phyloP scores from a whole-genome alignment of 2,329 filamentous ascomycete genomes.

The Ploettnerulaceae sp. region DNA sequence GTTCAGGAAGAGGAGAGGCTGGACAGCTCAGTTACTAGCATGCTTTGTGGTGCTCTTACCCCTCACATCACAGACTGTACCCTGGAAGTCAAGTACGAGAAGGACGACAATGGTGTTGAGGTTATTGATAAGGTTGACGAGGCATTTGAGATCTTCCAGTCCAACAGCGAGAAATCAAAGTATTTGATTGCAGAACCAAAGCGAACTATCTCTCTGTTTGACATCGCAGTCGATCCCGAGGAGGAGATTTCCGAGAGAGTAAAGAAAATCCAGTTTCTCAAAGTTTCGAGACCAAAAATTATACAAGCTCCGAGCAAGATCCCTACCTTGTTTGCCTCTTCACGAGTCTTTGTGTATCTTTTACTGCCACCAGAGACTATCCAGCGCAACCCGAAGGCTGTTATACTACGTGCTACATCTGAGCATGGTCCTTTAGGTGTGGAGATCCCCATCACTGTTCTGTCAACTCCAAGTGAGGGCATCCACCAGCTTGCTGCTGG shows the following conservation, averaged over 20 bases:
- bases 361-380: conserved; percentile 51
- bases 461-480: conserved; percentile 44
- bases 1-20: conserved; percentile 61
- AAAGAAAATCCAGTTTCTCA: conserved; percentile 45
- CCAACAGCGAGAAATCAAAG: conserved; percentile 23
- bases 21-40: conserved; percentile 64
- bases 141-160: conserved; percentile 38
- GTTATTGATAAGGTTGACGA: conserved; percentile 55
- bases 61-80: conserved; percentile 61
- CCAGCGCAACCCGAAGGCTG: conserved; percentile 44
- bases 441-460: conserved; percentile 55
- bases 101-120: conserved; percentile 52
- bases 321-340: conserved; percentile 62
- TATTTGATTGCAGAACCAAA: conserved; percentile 21
- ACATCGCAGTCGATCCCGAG: conserved; percentile 37
- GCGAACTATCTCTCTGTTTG: conserved; percentile 51
- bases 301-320: conserved; percentile 62
- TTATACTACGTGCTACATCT: conserved; percentile 55
- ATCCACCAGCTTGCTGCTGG: conserved; percentile 68
- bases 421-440: conserved; percentile 55
- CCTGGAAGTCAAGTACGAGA: conserved; percentile 56
- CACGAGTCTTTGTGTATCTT: conserved; percentile 59
- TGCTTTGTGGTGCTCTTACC: conserved; percentile 66
- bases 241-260: conserved; percentile 30
- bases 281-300: conserved; percentile 47